Conservation (phyloP, 1,284 basidiomycete genomes). For the Ganoderma meredithae region DNA sequence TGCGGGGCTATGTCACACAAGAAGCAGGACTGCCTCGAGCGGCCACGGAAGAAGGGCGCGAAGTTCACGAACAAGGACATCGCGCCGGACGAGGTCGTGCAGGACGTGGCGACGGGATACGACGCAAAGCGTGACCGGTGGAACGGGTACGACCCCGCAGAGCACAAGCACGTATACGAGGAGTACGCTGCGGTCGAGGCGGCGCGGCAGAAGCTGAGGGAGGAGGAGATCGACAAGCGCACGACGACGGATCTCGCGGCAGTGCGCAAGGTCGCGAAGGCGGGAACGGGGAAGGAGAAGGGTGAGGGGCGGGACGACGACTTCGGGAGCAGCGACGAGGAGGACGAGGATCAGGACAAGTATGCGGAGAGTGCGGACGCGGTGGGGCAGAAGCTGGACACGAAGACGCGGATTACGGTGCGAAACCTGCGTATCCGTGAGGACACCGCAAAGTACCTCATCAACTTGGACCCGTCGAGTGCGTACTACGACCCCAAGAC, state of each 20-base stretch:
- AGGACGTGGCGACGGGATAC: constrained; percentile 84
- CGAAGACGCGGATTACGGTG: constrained; percentile 97
- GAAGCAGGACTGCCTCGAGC: constrained; percentile 91
- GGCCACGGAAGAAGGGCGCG: constrained; percentile 95
- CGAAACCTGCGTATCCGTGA: constrained; percentile 98
- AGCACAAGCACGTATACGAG: constrained; percentile 88
- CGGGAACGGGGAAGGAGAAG: constrained; percentile 75
- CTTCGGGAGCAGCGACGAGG: constrained; percentile 96
- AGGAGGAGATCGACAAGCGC: constrained; percentile 97
- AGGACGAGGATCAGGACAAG: constrained; percentile 94
- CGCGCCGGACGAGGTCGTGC: constrained; percentile 89
- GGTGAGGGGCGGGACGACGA: constrained; percentile 80
- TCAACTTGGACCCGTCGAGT: constrained; percentile 94
- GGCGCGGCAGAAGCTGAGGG: constrained; percentile 87
- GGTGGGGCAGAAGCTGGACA: constrained; percentile 97
- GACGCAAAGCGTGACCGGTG: constrained; percentile 97
- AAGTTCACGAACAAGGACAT: constrained; percentile 94
- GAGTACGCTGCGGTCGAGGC: constrained; percentile 95
- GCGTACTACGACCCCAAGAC: constrained; percentile 99
- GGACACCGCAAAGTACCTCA: constrained; percentile 98
- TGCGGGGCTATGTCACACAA: constrained; percentile 98
- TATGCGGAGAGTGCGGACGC: constrained; percentile 98
- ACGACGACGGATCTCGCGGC: constrained; percentile 85
- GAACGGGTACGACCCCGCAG: constrained; percentile 96
- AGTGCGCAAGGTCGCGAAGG: constrained; percentile 62